Evolutionary conservation across 805 yeast species (phyloP), one percentile per base, ranked within the genome.

Genomic region (Lachancea cidri): DNA sequence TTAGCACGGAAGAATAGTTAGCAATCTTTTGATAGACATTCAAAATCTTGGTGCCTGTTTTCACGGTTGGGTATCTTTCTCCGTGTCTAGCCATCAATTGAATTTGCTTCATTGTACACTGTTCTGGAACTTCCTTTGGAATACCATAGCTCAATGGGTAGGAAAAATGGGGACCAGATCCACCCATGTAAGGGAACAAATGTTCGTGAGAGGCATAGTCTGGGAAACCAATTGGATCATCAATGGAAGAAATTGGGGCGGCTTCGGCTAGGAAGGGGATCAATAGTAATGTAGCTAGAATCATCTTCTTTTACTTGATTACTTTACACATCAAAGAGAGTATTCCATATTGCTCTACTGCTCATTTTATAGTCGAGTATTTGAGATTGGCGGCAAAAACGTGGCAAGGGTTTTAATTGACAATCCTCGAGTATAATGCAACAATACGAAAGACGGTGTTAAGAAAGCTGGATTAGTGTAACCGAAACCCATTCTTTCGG

Each of bases 21-120:
- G 47, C 35, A 2, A 52, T 19, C 30, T 52, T 52, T 35, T 48
- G 38, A 45, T 46, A 52, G 7, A 50, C 40, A 14, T 48, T 46
- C 33, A 55, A 58, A 52, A 79, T 62, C 42, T 65, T 66, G 3
- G 57, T 50, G 18, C 57, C 63, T 2, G 70, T 64, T 8, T 66
- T 62, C 2, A 50, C 58, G 2, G 83, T 73, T 4, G 86, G 87
- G 54, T 70, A 83, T 47, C 95, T 67, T 59, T 85, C 91, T 16
- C 91, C 94, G 54, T 86, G 94, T 54, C 95, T 73, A 50, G 80
- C 77, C 37, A 82, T 63, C 18, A 83, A 63, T 49, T 82, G 87
- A 5, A 82, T 86, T 58, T 83, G 91, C 49, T 76, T 76, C 41
- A 80, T 67, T 3, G 61, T 52, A 59, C 85, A 80, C 6, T 58